These are phyloP conservation scores for Lenwebbia sp. DNA, from an alignment of 345 rosid genomes.

Conservation along the genomic window DNA sequence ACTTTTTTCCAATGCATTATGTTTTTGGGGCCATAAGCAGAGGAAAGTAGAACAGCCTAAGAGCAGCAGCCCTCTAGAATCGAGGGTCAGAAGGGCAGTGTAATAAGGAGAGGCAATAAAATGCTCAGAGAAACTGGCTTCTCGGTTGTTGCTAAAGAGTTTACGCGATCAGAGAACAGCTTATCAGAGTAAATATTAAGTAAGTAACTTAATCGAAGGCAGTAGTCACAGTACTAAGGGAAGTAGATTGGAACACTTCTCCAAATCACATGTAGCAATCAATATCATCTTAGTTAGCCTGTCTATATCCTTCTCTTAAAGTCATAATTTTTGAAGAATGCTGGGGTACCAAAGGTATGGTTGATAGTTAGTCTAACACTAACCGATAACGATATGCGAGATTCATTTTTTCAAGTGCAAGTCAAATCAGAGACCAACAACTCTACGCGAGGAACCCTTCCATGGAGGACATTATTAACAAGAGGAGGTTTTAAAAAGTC, in stretches of 20 bases:
- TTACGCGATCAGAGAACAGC: neutral
- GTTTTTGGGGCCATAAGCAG: neutral
- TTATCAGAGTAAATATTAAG: neutral
- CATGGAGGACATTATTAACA: neutral
- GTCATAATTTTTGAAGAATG: neutral
- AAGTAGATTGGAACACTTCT: neutral
- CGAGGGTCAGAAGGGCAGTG: neutral
- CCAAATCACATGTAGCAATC: neutral
- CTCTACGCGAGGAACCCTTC: neutral
- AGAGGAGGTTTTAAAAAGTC: neutral
- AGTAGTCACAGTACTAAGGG: neutral
- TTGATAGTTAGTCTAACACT: neutral
- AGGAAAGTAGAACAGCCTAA: neutral
- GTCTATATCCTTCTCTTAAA: neutral
- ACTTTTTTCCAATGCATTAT: neutral
- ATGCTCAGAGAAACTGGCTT: neutral
- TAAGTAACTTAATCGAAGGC: neutral
- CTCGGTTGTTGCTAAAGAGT: neutral
- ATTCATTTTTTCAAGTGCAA: neutral
- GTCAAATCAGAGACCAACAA: neutral
- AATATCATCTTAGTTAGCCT: neutral
- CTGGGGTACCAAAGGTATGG: neutral
- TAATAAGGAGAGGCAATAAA: neutral
- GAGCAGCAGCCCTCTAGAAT: neutral
- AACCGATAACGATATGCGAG: neutral